Conservation (phyloP, 2,329 filamentous ascomycete species). For the Fonsecaea pedrosoi region DNA sequence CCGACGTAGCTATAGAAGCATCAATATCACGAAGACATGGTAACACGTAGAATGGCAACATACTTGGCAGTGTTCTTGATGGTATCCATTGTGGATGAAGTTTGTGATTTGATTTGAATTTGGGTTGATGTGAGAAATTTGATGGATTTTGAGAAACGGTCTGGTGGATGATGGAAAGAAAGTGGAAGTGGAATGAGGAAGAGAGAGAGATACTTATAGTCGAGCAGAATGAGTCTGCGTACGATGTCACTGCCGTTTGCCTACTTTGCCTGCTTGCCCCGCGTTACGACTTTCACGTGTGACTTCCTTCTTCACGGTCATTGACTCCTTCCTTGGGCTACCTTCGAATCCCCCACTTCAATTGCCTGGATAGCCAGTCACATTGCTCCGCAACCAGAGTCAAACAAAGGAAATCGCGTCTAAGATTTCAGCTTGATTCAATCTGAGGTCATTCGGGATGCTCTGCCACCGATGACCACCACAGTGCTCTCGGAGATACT, state of each 20-base stretch:
- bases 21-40: slow-evolving; percentile 13
- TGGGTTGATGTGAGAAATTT: slow-evolving; percentile 5
- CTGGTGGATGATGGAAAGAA: slow-evolving; percentile 9
- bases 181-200: slow-evolving; percentile 4
- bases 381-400: background rate
- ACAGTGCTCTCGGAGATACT: background rate
- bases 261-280: slow-evolving; percentile 21
- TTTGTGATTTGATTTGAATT: slow-evolving; percentile 22
- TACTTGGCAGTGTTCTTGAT: slow-evolving; percentile 41
- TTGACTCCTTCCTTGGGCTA: background rate
- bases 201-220: slow-evolving; percentile 32
- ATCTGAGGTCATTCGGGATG: slow-evolving; percentile 1
- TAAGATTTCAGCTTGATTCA: background rate
- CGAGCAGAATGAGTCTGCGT: background rate
- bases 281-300: slow-evolving; percentile 6
- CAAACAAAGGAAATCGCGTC: background rate
- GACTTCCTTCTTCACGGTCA: background rate
- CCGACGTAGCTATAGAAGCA: slow-evolving; percentile 71
- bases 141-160: slow-evolving; percentile 16
- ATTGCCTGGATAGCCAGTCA: background rate
- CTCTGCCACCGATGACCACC: background rate
- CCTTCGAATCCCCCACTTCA: background rate
- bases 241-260: slow-evolving; percentile 12
- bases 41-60: slow-evolving; percentile 5
- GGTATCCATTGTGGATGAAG: slow-evolving; percentile 37